A percentile compares a stretch with the other conserved stretches of the same genome.
phyloP scores from a whole-genome alignment of 2,329 filamentous ascomycete genomes.

The Lachnellula willkommii region DNA sequence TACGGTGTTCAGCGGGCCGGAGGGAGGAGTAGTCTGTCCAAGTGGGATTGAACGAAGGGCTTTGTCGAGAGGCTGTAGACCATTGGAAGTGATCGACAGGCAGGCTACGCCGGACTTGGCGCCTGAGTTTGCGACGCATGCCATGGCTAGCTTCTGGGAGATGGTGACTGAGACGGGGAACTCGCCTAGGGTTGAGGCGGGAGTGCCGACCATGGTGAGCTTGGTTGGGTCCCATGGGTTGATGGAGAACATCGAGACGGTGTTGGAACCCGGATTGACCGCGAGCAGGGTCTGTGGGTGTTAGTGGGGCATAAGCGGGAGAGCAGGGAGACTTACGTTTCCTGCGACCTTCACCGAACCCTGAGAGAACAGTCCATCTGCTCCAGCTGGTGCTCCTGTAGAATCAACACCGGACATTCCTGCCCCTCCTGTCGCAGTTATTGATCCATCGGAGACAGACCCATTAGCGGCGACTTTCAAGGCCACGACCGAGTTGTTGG shows the following conservation, averaged over 20 bases:
- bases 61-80: constrained; percentile 40
- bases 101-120: constrained; percentile 42
- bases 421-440: constrained; percentile 43
- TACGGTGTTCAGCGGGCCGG: constrained; percentile 52
- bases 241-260: constrained; percentile 46
- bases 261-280: constrained; percentile 50
- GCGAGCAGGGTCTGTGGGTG: constrained; percentile 45
- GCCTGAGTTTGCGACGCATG: constrained; percentile 44
- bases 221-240: constrained; percentile 37
- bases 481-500: constrained; percentile 44
- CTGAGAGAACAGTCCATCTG: constrained; percentile 49
- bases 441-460: constrained; percentile 38
- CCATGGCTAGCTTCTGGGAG: constrained; percentile 38
- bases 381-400: constrained; percentile 36
- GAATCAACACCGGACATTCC: constrained; percentile 40
- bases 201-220: constrained; percentile 40
- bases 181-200: constrained; percentile 42
- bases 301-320: constrained; percentile 2
- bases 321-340: constrained; percentile 37
- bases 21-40: constrained; percentile 52
- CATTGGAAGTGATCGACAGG: constrained; percentile 33
- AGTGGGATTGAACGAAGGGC: constrained; percentile 43
- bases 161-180: constrained; percentile 49
- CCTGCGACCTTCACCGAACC: constrained; percentile 45
- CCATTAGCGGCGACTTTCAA: constrained; percentile 45